Evolutionary conservation across 306 rosid species (phyloP).

Genomic region (Dryas alaskensis): DNA sequence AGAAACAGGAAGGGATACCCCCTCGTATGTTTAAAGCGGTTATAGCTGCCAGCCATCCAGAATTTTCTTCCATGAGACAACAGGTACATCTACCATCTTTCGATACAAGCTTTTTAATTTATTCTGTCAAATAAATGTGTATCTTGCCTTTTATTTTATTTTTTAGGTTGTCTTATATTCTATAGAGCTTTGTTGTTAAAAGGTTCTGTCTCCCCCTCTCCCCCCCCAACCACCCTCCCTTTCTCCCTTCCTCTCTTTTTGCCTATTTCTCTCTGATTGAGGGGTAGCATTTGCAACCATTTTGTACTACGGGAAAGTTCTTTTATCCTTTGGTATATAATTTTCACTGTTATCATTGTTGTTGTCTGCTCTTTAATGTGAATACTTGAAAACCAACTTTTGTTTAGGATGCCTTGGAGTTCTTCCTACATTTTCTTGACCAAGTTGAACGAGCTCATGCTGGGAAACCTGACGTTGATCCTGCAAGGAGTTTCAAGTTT

Average conservation of each 20-base stretch:
- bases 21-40: slow-evolving; percentile 91
- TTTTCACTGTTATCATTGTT: not conserved
- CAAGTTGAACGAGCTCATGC: slow-evolving; percentile 79
- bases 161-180: no score
- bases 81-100: slow-evolving; percentile 57
- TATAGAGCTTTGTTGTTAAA: no score
- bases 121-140: no score
- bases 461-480: slow-evolving; percentile 66
- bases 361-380: slow-evolving; percentile 1
- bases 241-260: not conserved
- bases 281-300: not conserved
- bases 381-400: slow-evolving; percentile 23
- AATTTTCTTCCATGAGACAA: slow-evolving; percentile 89
- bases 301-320: not conserved
- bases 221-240: no score
- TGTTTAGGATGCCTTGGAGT: slow-evolving; percentile 93
- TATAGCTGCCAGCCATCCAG: slow-evolving; percentile 96
- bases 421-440: slow-evolving; percentile 91
- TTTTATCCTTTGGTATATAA: not conserved
- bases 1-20: slow-evolving; percentile 85
- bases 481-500: slow-evolving; percentile 85
- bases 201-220: no score
- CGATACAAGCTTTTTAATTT: no score
- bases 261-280: not conserved
- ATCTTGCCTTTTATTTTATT: no score